phyloP scores from a whole-genome alignment of 1,284 basidiomycete species.

The Psilocybe mexicana region DNA sequence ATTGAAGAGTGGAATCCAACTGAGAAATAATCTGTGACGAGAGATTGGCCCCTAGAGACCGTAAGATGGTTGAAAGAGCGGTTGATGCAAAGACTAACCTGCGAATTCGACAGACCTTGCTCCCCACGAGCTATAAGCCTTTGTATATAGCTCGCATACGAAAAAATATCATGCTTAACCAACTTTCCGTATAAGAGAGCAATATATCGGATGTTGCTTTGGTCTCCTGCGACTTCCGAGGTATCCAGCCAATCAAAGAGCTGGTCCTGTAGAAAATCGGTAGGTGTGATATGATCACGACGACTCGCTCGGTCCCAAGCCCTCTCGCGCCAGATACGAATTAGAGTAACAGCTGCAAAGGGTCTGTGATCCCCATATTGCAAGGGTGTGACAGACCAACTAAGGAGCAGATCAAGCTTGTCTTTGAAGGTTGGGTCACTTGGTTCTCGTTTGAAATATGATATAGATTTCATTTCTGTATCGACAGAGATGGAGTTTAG shows the following conservation, averaged over 20 bases:
- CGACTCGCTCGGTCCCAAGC: constrained; percentile 61
- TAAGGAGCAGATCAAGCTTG: constrained; percentile 81
- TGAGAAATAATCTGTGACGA: constrained; percentile 66
- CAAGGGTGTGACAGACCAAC: constrained; percentile 84
- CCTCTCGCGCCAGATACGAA: constrained; percentile 69
- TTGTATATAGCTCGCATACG: constrained; percentile 84
- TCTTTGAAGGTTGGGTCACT: constrained; percentile 53
- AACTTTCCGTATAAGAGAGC: constrained; percentile 81
- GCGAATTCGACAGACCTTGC: constrained; percentile 52
- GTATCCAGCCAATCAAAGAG: constrained; percentile 87
- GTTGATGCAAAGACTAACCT: constrained; percentile 39
- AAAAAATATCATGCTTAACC: constrained; percentile 75
- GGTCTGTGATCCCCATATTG: constrained; percentile 87
- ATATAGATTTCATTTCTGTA: constrained; percentile 63
- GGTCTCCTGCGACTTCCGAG: constrained; percentile 60
- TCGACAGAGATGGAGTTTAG: constrained; percentile 78
- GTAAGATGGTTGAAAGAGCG: constrained; percentile 2
- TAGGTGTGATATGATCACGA: constrained; percentile 55
- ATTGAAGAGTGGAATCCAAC: constrained; percentile 67
- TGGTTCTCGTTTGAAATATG: constrained; percentile 58
- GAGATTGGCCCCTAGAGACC: constrained; percentile 40
- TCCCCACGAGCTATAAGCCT: constrained; percentile 84
- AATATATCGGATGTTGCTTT: constrained; percentile 60
- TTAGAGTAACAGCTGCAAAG: constrained; percentile 77
- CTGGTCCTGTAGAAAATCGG: constrained; percentile 65